A percentile compares a stretch with the other conserved stretches of the same genome.
Conservation (phyloP, 306 rosid genomes). For the Arachis hypogaea region DNA sequence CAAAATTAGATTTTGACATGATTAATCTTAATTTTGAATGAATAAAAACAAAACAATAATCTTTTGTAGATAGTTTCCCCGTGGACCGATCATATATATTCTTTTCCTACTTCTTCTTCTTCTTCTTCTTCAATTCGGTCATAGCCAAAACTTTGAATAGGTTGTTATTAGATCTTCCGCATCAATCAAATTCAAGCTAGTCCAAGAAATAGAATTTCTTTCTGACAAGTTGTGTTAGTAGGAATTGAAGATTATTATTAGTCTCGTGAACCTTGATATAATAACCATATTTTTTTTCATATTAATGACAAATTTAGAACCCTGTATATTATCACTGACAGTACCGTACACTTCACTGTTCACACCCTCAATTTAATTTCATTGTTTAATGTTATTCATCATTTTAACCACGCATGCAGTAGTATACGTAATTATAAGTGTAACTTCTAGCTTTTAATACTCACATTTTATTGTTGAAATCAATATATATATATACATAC, state of each 20-base stretch:
- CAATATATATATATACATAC: background rate
- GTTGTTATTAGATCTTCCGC: slow-evolving; percentile 1
- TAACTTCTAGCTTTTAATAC: background rate
- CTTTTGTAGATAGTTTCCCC: background rate
- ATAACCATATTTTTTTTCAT: no score
- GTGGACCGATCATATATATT: background rate
- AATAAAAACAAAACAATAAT: no score
- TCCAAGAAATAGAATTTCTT: slow-evolving; percentile 5
- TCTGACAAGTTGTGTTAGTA: slow-evolving; percentile 24
- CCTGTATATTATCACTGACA: background rate
- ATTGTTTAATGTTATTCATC: background rate
- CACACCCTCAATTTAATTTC: background rate
- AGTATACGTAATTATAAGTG: background rate
- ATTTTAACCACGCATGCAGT: background rate
- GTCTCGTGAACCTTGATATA: slow-evolving; percentile 27
- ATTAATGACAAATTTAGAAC: background rate
- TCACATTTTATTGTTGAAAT: background rate
- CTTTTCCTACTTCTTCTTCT: background rate
- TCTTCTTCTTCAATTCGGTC: slow-evolving; percentile 7
- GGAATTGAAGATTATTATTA: background rate
- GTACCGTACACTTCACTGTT: background rate
- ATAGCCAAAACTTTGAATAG: slow-evolving; percentile 29
- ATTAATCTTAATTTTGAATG: background rate
- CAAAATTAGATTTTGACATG: background rate
- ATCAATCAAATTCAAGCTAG: slow-evolving; percentile 15